Conservation (phyloP, 495 filamentous ascomycete genomes). For the Penicillium roqueforti region DNA sequence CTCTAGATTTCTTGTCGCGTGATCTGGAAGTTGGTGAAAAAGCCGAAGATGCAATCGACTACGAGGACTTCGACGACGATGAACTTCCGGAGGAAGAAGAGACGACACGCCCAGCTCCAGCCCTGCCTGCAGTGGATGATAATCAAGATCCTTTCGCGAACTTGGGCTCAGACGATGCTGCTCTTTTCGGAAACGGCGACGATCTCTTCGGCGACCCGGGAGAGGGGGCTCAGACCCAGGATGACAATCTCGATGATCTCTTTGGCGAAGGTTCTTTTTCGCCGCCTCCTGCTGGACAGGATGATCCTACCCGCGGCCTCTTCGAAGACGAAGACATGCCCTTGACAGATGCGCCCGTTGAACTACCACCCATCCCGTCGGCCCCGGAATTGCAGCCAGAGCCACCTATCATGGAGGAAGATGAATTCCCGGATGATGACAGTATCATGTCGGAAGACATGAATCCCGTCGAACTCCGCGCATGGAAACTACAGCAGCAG, state of each 20-base stretch:
- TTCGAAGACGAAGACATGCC: constrained; percentile 36
- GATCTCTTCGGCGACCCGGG: constrained; percentile 44
- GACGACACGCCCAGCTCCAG: constrained; percentile 7
- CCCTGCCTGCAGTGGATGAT: constrained; percentile 13
- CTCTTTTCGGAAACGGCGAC: constrained; percentile 40
- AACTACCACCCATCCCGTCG: constrained; percentile 22
- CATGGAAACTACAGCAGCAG: constrained; percentile 49
- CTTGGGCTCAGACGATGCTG: constrained; percentile 46
- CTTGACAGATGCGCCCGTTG: constrained; percentile 22
- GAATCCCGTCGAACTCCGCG: constrained; percentile 42
- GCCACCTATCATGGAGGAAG: constrained; percentile 32
- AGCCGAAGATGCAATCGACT: constrained; percentile 79
- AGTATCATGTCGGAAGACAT: constrained; percentile 38
- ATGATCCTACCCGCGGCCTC: constrained; percentile 38
- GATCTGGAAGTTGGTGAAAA: constrained; percentile 65
- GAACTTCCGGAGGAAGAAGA: constrained; percentile 67
- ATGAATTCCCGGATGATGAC: constrained; percentile 32
- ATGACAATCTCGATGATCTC: constrained; percentile 49
- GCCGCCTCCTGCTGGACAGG: constrained; percentile 35
- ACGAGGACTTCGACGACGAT: constrained; percentile 76
- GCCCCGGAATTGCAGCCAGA: constrained; percentile 28
- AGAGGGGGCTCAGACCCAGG: constrained; percentile 24
- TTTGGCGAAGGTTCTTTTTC: constrained; percentile 50
- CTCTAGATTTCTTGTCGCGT: constrained; percentile 42
- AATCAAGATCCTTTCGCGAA: constrained; percentile 23